A percentile compares a stretch with the other conserved stretches of the same genome.
phyloP scores from a whole-genome alignment of 2,329 filamentous ascomycete species.

The Fusarium begoniae region DNA sequence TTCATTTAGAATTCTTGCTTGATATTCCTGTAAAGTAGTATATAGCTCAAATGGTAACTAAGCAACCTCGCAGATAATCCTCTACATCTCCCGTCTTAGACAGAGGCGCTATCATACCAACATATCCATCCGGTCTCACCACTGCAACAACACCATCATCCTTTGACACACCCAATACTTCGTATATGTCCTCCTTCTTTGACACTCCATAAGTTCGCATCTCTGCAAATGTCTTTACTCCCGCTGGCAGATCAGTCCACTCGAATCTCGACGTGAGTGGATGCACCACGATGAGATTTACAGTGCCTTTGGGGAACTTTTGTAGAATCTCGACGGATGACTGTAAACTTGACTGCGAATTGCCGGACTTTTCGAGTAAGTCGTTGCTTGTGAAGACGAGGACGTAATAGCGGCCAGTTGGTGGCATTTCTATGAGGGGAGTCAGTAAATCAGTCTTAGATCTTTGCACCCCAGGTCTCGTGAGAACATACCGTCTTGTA shows the following conservation, averaged over 20 bases:
- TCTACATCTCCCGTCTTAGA: fast-evolving
- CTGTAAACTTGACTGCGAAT: neutral
- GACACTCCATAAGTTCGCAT: slow-evolving; percentile 4
- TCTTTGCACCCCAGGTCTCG: fast-evolving
- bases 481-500: neutral
- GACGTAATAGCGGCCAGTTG: neutral
- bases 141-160: neutral
- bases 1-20: fast-evolving
- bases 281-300: neutral
- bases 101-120: slow-evolving; percentile 2
- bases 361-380: neutral
- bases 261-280: neutral
- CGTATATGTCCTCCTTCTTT: neutral
- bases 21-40: fast-evolving
- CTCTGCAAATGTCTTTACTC: neutral
- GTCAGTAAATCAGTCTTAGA: neutral
- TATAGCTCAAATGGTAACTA: neutral
- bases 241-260: slow-evolving; percentile 1
- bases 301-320: neutral
- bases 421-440: neutral
- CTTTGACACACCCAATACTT: neutral
- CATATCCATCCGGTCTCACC: slow-evolving; percentile 12
- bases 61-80: neutral
- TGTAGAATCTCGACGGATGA: neutral
- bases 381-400: neutral